These are phyloP conservation scores for Potentilla sterilis DNA, from an alignment of 306 rosid species.

Conservation along the genomic window DNA sequence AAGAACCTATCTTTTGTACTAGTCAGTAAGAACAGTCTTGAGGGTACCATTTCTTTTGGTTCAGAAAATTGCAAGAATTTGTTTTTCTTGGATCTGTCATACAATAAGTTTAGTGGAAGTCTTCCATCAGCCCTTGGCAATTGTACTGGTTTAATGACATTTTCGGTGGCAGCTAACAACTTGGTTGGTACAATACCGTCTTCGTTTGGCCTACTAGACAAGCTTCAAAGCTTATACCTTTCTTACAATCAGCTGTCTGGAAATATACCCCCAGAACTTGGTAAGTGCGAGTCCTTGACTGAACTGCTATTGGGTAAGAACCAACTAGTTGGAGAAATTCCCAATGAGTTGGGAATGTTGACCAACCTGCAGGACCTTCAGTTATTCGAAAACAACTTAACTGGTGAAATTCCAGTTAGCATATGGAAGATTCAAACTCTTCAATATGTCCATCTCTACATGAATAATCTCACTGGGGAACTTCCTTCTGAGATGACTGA, in stretches of 20 bases:
- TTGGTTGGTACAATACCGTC: slow-evolving; percentile 67
- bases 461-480: slow-evolving; percentile 67
- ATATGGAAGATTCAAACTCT: slow-evolving; percentile 83
- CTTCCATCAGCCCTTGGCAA: slow-evolving; percentile 66
- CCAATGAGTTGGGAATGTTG: slow-evolving; percentile 62
- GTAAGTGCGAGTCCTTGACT: slow-evolving; percentile 58
- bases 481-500: slow-evolving; percentile 65
- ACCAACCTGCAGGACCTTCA: slow-evolving; percentile 44
- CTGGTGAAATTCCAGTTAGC: slow-evolving; percentile 70
- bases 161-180: slow-evolving; percentile 37
- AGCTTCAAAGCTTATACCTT: slow-evolving; percentile 43
- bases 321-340: slow-evolving; percentile 68
- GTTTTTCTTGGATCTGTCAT: slow-evolving; percentile 47
- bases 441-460: slow-evolving; percentile 49
- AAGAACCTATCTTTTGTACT: slow-evolving; percentile 31
- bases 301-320: slow-evolving; percentile 49
- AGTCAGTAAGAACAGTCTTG: slow-evolving; percentile 40
- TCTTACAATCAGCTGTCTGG: slow-evolving; percentile 57
- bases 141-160: slow-evolving; percentile 39
- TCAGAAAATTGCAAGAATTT: slow-evolving; percentile 42
- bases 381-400: slow-evolving; percentile 51
- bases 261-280: slow-evolving; percentile 64
- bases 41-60: slow-evolving; percentile 59
- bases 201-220: slow-evolving; percentile 50
- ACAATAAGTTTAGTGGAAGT: slow-evolving; percentile 51